Evolutionary conservation across 176 grass and related monocot species (phyloP).

Genomic region (Phoenix dactylifera): DNA sequence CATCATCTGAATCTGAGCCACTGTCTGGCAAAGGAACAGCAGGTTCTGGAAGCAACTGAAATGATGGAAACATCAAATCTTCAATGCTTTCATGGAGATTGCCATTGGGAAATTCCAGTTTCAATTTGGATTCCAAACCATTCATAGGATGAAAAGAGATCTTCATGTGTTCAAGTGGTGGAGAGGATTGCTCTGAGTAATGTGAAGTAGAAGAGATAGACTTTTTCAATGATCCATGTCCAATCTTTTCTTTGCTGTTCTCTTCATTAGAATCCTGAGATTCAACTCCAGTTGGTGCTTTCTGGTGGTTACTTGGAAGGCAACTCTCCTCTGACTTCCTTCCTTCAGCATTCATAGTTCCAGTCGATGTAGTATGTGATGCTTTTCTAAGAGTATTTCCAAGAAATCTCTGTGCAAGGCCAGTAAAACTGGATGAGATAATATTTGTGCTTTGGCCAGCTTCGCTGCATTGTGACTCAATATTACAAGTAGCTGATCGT

Average conservation of each 20-base stretch:
- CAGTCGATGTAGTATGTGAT: constrained; percentile 39
- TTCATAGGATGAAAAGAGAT: constrained; percentile 83
- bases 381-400: constrained; percentile 74
- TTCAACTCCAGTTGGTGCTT: constrained; percentile 16
- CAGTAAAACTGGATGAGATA: constrained; percentile 76
- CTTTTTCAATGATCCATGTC: constrained; percentile 29
- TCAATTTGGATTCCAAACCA: constrained; percentile 55
- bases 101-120: constrained; percentile 44
- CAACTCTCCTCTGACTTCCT: constrained; percentile 28
- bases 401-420: constrained; percentile 84
- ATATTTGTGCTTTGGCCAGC: constrained; percentile 3
- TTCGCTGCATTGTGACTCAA: not conserved
- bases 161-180: constrained; percentile 93
- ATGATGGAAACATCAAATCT: constrained; percentile 64
- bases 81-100: constrained; percentile 44
- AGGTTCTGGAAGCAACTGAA: constrained; percentile 56
- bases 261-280: constrained; percentile 23
- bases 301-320: constrained; percentile 10
- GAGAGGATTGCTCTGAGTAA: constrained; percentile 75
- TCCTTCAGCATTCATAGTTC: constrained; percentile 25
- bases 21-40: constrained; percentile 34
- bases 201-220: constrained; percentile 30
- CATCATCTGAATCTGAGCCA: constrained; percentile 91
- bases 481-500: not conserved
- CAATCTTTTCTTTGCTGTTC: constrained; percentile 34